These are phyloP conservation scores for Pachysolen tannophilus DNA, from an alignment of 805 yeast genomes.

Conservation along the genomic window DNA sequence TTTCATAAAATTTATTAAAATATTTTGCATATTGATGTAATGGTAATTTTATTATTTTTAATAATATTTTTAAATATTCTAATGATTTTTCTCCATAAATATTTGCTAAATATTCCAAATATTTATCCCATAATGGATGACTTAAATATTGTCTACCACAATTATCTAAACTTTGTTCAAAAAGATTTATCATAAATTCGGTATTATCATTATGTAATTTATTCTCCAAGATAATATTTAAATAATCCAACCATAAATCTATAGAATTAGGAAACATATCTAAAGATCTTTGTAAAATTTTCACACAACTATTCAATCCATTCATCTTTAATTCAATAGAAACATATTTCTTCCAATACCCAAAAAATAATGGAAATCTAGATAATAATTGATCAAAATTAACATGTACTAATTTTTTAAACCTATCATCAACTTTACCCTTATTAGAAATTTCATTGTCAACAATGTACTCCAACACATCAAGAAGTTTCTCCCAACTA, in stretches of 20 bases:
- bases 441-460: constrained; percentile 1
- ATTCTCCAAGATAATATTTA: constrained; percentile 42
- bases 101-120: constrained; percentile 51
- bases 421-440: constrained; percentile 3
- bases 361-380: constrained; percentile 50
- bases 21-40: constrained; percentile 82
- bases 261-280: constrained; percentile 46
- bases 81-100: constrained; percentile 24
- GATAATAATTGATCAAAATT: constrained; percentile 36
- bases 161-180: constrained; percentile 36
- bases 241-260: constrained; percentile 64
- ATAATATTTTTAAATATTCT: constrained; percentile 32
- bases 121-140: constrained; percentile 78
- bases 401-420: constrained; percentile 12
- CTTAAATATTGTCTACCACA: constrained; percentile 72
- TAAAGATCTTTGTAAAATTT: constrained; percentile 35
- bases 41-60: constrained; percentile 49
- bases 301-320: constrained; percentile 45
- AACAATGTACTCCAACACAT: constrained; percentile 10
- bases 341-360: constrained; percentile 57
- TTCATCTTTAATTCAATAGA: constrained; percentile 46
- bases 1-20: constrained; percentile 40
- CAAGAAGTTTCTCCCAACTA: constrained; percentile 18
- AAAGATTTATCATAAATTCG: constrained; percentile 29
- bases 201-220: constrained; percentile 20